phyloP scores from a whole-genome alignment of 768 basidiomycete species.

The Hericium erinaceus region DNA sequence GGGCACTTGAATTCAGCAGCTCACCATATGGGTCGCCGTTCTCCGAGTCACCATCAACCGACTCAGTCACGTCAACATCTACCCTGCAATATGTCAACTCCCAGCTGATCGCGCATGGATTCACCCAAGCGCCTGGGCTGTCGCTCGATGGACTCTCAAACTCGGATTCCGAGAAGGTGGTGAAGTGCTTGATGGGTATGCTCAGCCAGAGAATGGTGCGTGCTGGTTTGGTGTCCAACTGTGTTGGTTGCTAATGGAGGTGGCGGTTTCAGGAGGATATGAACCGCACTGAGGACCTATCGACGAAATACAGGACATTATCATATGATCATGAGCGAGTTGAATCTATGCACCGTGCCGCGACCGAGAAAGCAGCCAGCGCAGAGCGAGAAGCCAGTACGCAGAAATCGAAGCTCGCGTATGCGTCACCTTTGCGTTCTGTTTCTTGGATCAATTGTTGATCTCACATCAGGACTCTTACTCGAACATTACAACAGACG shows the following conservation, averaged over 20 bases:
- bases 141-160: constrained; percentile 55
- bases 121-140: constrained; percentile 51
- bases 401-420: constrained; percentile 67
- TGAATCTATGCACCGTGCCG: constrained; percentile 48
- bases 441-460: background rate
- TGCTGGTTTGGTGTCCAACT: constrained; percentile 6
- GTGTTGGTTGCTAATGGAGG: background rate
- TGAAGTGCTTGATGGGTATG: constrained; percentile 71
- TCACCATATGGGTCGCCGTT: constrained; percentile 19
- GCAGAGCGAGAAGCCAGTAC: constrained; percentile 74
- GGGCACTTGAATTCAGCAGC: background rate
- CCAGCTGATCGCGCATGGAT: constrained; percentile 79
- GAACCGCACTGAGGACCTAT: constrained; percentile 65
- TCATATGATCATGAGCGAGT: constrained; percentile 78
- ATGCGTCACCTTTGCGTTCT: constrained; percentile 22
- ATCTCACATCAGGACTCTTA: constrained; percentile 28
- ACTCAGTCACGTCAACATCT: constrained; percentile 41
- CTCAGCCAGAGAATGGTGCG: constrained; percentile 70
- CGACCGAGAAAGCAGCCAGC: constrained; percentile 51
- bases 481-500: constrained; percentile 44
- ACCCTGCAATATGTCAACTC: constrained; percentile 73
- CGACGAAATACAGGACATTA: constrained; percentile 65
- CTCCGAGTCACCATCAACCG: constrained; percentile 33
- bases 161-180: constrained; percentile 43
- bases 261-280: constrained; percentile 50